phyloP scores from a whole-genome alignment of 768 basidiomycete genomes.

The Pisolithus marmoratus region DNA sequence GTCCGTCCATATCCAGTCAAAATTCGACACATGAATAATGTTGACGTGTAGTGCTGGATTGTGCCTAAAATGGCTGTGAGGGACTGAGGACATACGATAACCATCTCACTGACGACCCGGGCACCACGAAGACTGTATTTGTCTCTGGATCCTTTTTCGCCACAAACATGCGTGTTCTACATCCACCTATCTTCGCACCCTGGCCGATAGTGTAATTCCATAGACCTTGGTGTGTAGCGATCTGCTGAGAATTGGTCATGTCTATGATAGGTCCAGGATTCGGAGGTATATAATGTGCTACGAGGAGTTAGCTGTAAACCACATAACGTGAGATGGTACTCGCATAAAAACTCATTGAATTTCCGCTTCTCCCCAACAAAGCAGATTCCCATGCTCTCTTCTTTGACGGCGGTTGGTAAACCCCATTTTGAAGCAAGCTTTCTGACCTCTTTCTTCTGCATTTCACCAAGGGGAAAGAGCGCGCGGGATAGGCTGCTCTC shows the following conservation, averaged over 20 bases:
- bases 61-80: conserved; percentile 34
- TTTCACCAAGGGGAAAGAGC: conserved; percentile 68
- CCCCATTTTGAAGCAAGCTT: conserved; percentile 55
- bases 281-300: conserved; percentile 73
- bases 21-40: conserved; percentile 39
- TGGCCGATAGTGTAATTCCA: conserved; percentile 89
- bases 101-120: conserved; percentile 49
- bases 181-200: conserved; percentile 59
- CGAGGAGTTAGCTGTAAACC: not conserved
- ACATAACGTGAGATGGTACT: conserved; percentile 14
- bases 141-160: conserved; percentile 55
- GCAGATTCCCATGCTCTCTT: conserved; percentile 92
- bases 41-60: conserved; percentile 51
- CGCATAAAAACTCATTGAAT: conserved; percentile 73
- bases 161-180: conserved; percentile 63
- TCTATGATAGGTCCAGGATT: conserved; percentile 67
- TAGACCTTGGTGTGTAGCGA: conserved; percentile 66
- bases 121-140: conserved; percentile 75
- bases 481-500: conserved; percentile 61
- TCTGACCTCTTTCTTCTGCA: conserved; percentile 69
- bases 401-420: conserved; percentile 67
- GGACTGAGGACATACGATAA: not conserved
- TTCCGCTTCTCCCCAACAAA: conserved; percentile 80
- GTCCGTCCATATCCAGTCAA: conserved; percentile 76
- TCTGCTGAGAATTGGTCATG: conserved; percentile 42